These are phyloP conservation scores for Guadua angustifolia DNA, from an alignment of 176 grass and related monocot genomes.

Conservation along the genomic window DNA sequence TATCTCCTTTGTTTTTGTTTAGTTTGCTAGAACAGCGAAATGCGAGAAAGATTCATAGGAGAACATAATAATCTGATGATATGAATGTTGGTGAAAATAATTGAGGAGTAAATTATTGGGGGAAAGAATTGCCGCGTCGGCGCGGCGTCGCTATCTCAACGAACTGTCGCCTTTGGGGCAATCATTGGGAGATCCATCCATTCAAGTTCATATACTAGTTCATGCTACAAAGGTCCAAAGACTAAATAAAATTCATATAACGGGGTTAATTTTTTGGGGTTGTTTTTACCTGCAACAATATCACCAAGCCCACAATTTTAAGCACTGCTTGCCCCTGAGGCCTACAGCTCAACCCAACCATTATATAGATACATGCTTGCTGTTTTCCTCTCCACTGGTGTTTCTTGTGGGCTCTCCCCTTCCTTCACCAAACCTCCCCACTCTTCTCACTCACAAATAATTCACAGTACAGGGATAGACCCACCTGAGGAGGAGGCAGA, in stretches of 20 bases:
- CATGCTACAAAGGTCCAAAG: conserved; percentile 40
- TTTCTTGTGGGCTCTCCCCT: conserved; percentile 43
- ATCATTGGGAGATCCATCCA: conserved; percentile 65
- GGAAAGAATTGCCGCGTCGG: conserved; percentile 45
- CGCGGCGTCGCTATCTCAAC: conserved; percentile 64
- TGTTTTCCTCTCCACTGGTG: conserved; percentile 38
- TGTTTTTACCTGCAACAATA: conserved; percentile 45
- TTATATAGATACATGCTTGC: conserved; percentile 43
- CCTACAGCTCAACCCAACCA: conserved; percentile 46
- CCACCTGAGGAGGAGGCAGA: conserved; percentile 38
- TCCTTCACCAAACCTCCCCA: conserved; percentile 35
- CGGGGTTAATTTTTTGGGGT: background rate
- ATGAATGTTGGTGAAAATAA: conserved; percentile 1
- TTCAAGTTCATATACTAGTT: conserved; percentile 45
- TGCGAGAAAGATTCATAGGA: conserved; percentile 27
- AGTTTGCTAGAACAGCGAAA: conserved; percentile 19
- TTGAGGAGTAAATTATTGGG: background rate
- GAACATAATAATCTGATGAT: conserved; percentile 13
- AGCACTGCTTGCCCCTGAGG: conserved; percentile 41
- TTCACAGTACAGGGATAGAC: conserved; percentile 42
- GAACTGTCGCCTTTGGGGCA: conserved; percentile 56
- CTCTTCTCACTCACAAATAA: conserved; percentile 31
- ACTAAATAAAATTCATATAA: conserved; percentile 9
- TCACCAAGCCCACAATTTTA: conserved; percentile 36
- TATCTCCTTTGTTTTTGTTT: background rate